Conservation (phyloP, 371 early-diverging fungal genomes). For the Mortierella polycephala region DNA sequence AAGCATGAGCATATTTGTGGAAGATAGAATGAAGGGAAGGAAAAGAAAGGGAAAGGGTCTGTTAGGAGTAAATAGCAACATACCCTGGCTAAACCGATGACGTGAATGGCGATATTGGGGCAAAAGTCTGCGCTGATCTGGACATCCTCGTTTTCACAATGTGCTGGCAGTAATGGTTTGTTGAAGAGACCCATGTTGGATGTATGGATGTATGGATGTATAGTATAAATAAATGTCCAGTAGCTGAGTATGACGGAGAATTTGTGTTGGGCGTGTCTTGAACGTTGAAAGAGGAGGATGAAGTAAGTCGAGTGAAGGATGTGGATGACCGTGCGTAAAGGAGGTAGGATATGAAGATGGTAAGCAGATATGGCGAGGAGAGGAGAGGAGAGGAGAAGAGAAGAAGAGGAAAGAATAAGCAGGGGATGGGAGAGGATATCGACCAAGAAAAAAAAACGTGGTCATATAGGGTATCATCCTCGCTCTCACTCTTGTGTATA, state of each 20-base stretch:
- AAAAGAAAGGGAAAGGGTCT: no score
- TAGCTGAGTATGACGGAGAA: not conserved
- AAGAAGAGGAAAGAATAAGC: not conserved
- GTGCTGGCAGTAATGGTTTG: slow-evolving; percentile 19
- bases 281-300: not conserved
- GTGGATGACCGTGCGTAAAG: not conserved
- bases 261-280: no score
- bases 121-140: slow-evolving; percentile 43
- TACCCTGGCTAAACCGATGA: slow-evolving; percentile 39
- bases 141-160: slow-evolving; percentile 32
- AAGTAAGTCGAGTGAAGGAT: not conserved
- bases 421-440: not conserved
- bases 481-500: not conserved
- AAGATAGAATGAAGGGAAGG: not conserved
- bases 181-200: slow-evolving; percentile 24
- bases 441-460: not conserved
- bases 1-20: not conserved
- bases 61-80: no score
- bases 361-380: not conserved
- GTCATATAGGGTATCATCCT: not conserved
- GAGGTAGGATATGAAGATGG: not conserved
- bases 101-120: slow-evolving; percentile 27
- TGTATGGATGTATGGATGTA: not conserved
- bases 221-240: not conserved
- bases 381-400: not conserved